phyloP scores from a whole-genome alignment of 2,329 filamentous ascomycete species.

The Sarocladiaceae sp. region DNA sequence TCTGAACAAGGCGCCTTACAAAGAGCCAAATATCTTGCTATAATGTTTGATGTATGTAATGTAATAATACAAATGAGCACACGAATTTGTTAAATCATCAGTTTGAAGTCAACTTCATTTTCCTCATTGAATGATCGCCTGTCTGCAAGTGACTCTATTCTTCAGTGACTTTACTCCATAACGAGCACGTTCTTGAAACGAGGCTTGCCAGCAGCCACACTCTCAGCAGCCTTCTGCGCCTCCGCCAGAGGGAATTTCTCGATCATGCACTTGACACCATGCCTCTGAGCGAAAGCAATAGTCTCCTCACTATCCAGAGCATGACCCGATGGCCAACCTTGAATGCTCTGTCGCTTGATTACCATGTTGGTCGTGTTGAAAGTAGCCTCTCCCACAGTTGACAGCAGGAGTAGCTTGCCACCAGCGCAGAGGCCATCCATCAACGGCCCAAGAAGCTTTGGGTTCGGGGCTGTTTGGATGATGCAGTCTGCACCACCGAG shows the following conservation, averaged over 20 bases:
- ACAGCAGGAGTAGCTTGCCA: slow-evolving; percentile 58
- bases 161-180: slow-evolving; percentile 30
- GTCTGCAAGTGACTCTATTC: too few species aligned
- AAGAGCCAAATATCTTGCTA: slow-evolving; percentile 30
- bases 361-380: slow-evolving; percentile 40
- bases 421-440: slow-evolving; percentile 46
- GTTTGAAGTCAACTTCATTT: too few species aligned
- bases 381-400: slow-evolving; percentile 42
- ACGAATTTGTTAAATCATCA: background rate
- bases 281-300: slow-evolving; percentile 57
- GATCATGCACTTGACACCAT: slow-evolving; percentile 60
- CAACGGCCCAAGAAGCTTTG: slow-evolving; percentile 48
- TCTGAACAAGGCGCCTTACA: slow-evolving; percentile 34
- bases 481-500: slow-evolving; percentile 60
- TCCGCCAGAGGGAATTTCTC: slow-evolving; percentile 59
- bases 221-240: slow-evolving; percentile 39
- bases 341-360: slow-evolving; percentile 52
- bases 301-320: slow-evolving; percentile 62
- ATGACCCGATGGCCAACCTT: slow-evolving; percentile 61
- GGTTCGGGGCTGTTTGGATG: slow-evolving; percentile 59
- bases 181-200: slow-evolving; percentile 41
- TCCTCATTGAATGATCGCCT: too few species aligned
- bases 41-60: slow-evolving; percentile 21
- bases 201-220: slow-evolving; percentile 35
- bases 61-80: background rate